Evolutionary conservation across 2,329 filamentous ascomycete genomes (phyloP).

Genomic region (Sporothrix inflata): DNA sequence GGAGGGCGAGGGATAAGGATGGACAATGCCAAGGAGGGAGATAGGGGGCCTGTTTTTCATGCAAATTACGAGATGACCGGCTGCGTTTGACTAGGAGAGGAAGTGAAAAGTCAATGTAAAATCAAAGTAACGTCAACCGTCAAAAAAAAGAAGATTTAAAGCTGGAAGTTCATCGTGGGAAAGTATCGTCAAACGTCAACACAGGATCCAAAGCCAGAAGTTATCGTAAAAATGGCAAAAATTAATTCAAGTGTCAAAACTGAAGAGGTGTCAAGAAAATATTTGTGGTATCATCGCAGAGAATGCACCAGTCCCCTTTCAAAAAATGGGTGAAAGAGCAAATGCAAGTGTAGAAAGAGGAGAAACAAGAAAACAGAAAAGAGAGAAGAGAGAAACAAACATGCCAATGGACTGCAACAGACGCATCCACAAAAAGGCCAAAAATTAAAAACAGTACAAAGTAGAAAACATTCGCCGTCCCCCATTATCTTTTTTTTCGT

Average conservation of each 20-base stretch:
- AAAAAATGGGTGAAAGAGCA: background rate
- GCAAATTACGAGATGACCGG: background rate
- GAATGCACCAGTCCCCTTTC: slow-evolving; percentile 23
- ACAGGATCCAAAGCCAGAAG: background rate
- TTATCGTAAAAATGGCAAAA: background rate
- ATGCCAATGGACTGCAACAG: background rate
- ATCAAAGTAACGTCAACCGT: background rate
- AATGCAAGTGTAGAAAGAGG: background rate
- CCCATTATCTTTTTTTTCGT: background rate
- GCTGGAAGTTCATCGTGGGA: background rate
- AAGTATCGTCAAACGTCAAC: background rate
- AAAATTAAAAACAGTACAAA: slow-evolving; percentile 1
- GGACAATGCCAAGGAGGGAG: slow-evolving; percentile 9
- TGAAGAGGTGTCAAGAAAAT: background rate
- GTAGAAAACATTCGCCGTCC: background rate
- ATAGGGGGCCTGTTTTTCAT: background rate
- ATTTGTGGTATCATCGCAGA: slow-evolving; percentile 30
- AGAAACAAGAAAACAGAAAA: background rate
- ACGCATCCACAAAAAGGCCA: background rate
- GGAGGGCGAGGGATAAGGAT: background rate
- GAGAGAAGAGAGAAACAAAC: background rate
- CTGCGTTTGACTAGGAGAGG: background rate
- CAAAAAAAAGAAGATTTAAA: background rate
- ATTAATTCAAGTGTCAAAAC: background rate
- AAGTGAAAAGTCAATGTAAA: background rate